phyloP scores from a whole-genome alignment of 345 rosid genomes.

The Brassica rapa region DNA sequence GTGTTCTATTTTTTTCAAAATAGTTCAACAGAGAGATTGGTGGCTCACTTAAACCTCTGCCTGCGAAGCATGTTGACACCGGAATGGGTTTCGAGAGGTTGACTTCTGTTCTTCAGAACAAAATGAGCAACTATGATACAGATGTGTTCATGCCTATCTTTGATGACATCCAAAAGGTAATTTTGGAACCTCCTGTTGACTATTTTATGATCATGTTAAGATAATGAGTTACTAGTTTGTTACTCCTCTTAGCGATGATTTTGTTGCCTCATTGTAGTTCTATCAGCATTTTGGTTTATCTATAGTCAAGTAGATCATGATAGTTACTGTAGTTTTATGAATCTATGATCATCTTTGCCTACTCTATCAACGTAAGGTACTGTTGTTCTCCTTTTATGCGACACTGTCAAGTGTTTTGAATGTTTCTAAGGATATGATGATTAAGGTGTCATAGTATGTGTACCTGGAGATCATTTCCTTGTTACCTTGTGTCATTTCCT shows the following conservation, averaged over 20 bases:
- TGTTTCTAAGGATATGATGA: background rate
- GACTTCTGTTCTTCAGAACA: slow-evolving; percentile 76
- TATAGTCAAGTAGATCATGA: background rate
- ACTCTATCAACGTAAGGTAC: background rate
- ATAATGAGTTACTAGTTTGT: background rate
- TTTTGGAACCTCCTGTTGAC: background rate
- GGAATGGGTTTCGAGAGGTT: slow-evolving; percentile 92
- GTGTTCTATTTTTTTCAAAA: background rate
- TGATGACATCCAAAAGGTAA: slow-evolving; percentile 73
- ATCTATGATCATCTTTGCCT: background rate
- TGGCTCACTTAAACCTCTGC: slow-evolving; percentile 71
- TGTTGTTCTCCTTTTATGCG: background rate
- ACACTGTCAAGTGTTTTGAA: background rate
- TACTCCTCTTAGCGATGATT: background rate
- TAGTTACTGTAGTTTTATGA: background rate
- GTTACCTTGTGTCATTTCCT: background rate
- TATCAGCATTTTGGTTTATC: background rate
- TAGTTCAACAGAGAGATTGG: slow-evolving; percentile 85
- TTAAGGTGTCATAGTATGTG: background rate
- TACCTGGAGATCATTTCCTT: background rate
- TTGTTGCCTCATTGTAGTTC: background rate
- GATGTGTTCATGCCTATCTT: slow-evolving; percentile 83
- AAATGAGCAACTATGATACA: slow-evolving; percentile 93
- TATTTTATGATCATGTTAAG: background rate
- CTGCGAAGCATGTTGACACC: slow-evolving; percentile 90